Evolutionary conservation across 1,284 basidiomycete genomes (phyloP), one percentile per base, ranked within the genome.

Genomic region (Cystobasidium slooffiae): DNA sequence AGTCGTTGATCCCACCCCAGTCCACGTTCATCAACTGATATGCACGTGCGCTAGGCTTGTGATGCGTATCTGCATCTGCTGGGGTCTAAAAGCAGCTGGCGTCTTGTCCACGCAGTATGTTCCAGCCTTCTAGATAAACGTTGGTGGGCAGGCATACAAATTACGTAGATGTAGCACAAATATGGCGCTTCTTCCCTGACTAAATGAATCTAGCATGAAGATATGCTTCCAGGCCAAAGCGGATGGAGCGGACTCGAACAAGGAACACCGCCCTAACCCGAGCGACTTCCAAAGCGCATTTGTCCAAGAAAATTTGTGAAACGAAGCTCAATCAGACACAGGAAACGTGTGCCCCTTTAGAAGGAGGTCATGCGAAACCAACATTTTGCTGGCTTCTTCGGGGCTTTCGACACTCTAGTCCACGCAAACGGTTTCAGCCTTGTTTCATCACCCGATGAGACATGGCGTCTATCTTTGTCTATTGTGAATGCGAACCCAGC

Each of bases 211-310:
- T 53, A 53, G 52, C 52, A 53, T 53, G 52, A 53, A 53, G 52
- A 53, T 53, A 53, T 53, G 52, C 52, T 53, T 53, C 52, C 52
- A 53, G 52, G 52, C 52, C 52, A 53, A 53, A 53, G 52, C 52
- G 52, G 52, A 53, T 53, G 52, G 52, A 53, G 52, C 52, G 52
- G 52, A 53, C 52, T 53, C 52, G 31, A 31, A 31, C 5, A 31
- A 31, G 31, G 31, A 31, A 31, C 31, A 31, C 31, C 31, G 31
- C 31, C 31, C 31, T 31, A 31, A 31, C 31, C 31, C 31, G 31
- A 31, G 31, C 31, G 2, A 31, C 5, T 31, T 31, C 31, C 31
- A 31, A 31, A 31, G 31, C 31, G 31, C 31, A 31, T 31, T 31
- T 31, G 31, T 31, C 31, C 31, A 31, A 31, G 5, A 31, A 31